Evolutionary conservation across 768 basidiomycete species (phyloP), one percentile per base, ranked within the genome.

Genomic region (Lactarius psammicola): DNA sequence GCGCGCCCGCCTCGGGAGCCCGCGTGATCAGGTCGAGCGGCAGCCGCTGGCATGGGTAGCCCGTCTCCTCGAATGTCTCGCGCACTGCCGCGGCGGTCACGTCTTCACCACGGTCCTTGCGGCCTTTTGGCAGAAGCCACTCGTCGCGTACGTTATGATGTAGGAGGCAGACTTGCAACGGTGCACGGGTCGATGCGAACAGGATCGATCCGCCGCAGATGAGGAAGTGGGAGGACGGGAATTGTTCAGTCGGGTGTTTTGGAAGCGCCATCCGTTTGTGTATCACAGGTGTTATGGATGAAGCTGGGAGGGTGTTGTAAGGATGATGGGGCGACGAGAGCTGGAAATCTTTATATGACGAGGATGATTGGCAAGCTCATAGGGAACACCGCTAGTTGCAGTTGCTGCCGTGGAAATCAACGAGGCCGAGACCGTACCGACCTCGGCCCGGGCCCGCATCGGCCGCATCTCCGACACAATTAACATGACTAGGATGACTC

Each of bases 51-150:
- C 87, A 87, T 4, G 74, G 74, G 69, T 84, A 88, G 6, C 86
- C 86, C 0, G 86, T 87, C 76, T 88, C 86, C 71, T 86, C 88
- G 71, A 78, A 85, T 0, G 86, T 85, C 74, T 89, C 87, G 20
- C 87, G 78, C 6, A 85, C 66, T 0, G 87, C 86, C 2, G 86
- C 78, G 1, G 63, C 69, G 62, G 83, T 80, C 20, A 85, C 75
- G 6, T 76, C 74, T 73, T 88, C 87, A 1, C 81, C 81, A 26
- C 77, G 72, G 71, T 87, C 85, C 71, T 87, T 87, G 36, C 85
- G 79, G 6, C 86, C 87, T 67, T 87, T 88, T 38, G 87, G 84
- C 15, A 87, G 80, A 6, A 85, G 69, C 69, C 74, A 78, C 54
- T 78, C 74, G 30, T 72, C 56, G 33, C 74, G 72, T 2, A 63